Base-by-base conservation (phyloP, 2,329 filamentous ascomycete species). In the Arthrobotrys megalospora region DNA sequence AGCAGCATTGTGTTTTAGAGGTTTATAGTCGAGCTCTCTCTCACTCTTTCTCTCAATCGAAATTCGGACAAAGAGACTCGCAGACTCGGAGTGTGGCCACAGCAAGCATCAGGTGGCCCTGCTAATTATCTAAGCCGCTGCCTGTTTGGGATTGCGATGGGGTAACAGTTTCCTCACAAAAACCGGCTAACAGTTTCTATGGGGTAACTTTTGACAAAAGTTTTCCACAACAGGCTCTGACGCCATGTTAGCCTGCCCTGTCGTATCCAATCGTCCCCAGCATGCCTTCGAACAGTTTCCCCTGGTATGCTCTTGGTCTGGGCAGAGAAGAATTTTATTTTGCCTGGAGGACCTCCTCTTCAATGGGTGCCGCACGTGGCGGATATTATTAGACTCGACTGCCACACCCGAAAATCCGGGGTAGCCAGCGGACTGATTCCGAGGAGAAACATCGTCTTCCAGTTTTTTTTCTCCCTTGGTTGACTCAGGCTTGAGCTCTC, bases 101-200 rank as follows among this genome's bases (percentile, higher is more conserved):
- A 36, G 65, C 36, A 6, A 55, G 6, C 19, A 52, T 53, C 60
- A 53, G 52, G 34, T 60, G 50, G 70, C 21, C 41, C 52, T 58
- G 52, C 19, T n/a, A 62, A 76, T 76, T 76, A 76, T 76, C 71
- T 76, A 76, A 76, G 63, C 41, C 64, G 53, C 62, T 77, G 58
- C 66, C 72, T 32, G 48, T 58, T 65, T 55, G 16, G 66, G 72
- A 58, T 77, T 77, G 34, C 28, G 72, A 77, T 77, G 72, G 72
- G 72, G 72, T 77, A 77, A 77, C 66, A n/a, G 60, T 70, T 70
- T 70, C 55, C 53, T 70, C 52, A 77, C 65, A 77, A 55, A 70
- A 70, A 70, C 55, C 28, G 52, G 38, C 65, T 41, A 43, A n/a
- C 50, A 52, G 32, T 66, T 66, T 66, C 45, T 38, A 66, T 66